A percentile compares a stretch with the other conserved stretches of the same genome.
Conservation (phyloP, 441 rosid species). For the Macaranga tanarius region DNA sequence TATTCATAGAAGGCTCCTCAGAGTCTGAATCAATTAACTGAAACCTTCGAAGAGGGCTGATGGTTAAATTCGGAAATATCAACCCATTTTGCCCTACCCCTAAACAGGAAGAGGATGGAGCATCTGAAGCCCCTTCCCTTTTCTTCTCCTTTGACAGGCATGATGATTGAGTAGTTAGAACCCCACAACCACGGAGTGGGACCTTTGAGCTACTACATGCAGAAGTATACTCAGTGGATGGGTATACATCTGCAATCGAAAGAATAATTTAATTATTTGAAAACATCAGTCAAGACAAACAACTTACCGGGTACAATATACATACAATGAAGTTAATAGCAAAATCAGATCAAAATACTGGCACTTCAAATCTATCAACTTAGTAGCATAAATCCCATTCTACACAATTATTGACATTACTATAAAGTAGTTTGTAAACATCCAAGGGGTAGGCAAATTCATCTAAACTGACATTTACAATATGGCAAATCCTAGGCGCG, state of each 20-base stretch:
- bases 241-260: constrained; percentile 40
- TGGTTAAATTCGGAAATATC: constrained; percentile 49
- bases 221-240: constrained; percentile 42
- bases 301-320: background rate
- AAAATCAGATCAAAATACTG: background rate
- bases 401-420: background rate
- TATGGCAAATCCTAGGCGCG: background rate
- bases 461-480: background rate
- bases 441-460: background rate
- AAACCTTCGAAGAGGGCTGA: constrained; percentile 84
- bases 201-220: constrained; percentile 64
- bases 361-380: background rate
- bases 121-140: constrained; percentile 36
- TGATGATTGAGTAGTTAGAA: constrained; percentile 39
- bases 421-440: background rate
- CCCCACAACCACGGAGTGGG: constrained; percentile 46
- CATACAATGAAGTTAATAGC: background rate
- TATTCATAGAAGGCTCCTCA: constrained; percentile 44
- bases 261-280: constrained; percentile 4
- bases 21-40: constrained; percentile 72
- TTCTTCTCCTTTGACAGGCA: constrained; percentile 31
- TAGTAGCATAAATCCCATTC: background rate
- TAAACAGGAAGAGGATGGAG: constrained; percentile 39
- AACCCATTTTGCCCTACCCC: constrained; percentile 36
- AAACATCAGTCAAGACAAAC: constrained; percentile 14